phyloP scores from a whole-genome alignment of 1,139 yeast species.

The Hemisphaericaspora xylanilytica region DNA sequence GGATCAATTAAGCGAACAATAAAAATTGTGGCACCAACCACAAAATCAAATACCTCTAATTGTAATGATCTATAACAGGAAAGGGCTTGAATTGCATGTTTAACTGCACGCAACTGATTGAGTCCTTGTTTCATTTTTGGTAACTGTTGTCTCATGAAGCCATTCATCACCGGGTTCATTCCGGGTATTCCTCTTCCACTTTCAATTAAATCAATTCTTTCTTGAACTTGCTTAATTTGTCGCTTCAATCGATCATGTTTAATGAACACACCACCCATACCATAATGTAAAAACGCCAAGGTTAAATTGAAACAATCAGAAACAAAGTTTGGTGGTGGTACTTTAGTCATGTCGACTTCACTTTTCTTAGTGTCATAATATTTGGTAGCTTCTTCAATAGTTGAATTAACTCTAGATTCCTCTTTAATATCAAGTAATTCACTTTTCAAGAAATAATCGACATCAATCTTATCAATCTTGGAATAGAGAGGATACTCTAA shows the following conservation, averaged over 20 bases:
- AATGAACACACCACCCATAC: constrained; percentile 74
- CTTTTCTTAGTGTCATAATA: constrained; percentile 36
- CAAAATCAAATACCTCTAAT: constrained; percentile 68
- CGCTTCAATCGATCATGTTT: constrained; percentile 55
- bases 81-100: constrained; percentile 57
- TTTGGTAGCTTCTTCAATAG: constrained; percentile 64
- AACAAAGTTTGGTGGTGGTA: constrained; percentile 62
- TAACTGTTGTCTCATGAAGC: constrained; percentile 34
- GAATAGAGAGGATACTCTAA: constrained; percentile 57
- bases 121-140: constrained; percentile 46
- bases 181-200: constrained; percentile 28
- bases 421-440: constrained; percentile 63
- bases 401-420: constrained; percentile 81
- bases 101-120: constrained; percentile 40
- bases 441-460: constrained; percentile 54
- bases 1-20: constrained; percentile 74
- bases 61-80: constrained; percentile 56
- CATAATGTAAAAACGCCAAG: constrained; percentile 79
- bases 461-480: constrained; percentile 76
- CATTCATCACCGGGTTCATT: constrained; percentile 30
- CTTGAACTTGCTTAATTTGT: constrained; percentile 50
- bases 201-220: constrained; percentile 50
- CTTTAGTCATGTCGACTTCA: constrained; percentile 15
- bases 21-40: constrained; percentile 73
- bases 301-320: constrained; percentile 85